A percentile compares a stretch with the other conserved stretches of the same genome.
Evolutionary conservation across 2,329 filamentous ascomycete genomes (phyloP).

Genomic region (Calonectria naviculata): DNA sequence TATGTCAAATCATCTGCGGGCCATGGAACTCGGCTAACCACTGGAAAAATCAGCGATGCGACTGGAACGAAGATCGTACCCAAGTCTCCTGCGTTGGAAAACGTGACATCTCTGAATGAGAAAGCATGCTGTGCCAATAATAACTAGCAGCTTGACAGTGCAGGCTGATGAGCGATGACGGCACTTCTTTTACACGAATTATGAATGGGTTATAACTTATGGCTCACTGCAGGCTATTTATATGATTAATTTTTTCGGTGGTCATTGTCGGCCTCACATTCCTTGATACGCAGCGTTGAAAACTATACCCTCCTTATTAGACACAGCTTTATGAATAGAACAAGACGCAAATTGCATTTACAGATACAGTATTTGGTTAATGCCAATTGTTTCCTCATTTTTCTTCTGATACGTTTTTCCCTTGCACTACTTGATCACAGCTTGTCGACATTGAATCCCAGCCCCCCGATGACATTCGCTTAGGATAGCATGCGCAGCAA

Average conservation of each 20-base stretch:
- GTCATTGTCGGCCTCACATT: not conserved
- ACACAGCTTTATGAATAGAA: not conserved
- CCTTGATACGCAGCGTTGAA: not conserved
- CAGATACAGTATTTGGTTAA: not conserved
- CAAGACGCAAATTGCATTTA: not conserved
- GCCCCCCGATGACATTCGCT: too few species aligned
- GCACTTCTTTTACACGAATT: not conserved
- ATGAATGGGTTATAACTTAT: not conserved
- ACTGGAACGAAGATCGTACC: too few species aligned
- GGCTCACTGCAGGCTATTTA: too few species aligned
- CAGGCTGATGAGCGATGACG: not conserved
- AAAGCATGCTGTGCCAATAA: not conserved
- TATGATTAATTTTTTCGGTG: too few species aligned
- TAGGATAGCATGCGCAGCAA: not conserved
- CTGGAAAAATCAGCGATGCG: too few species aligned
- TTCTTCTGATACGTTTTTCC: not conserved
- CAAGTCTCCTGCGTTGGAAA: not conserved
- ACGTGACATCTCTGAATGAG: not conserved
- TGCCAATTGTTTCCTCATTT: too few species aligned
- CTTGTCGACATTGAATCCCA: not conserved
- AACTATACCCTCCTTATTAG: not conserved
- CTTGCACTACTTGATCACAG: not conserved
- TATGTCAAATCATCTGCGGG: too few species aligned
- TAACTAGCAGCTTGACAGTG: not conserved
- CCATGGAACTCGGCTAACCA: too few species aligned